phyloP scores from a whole-genome alignment of 345 rosid genomes.

The Turnera subulata region DNA sequence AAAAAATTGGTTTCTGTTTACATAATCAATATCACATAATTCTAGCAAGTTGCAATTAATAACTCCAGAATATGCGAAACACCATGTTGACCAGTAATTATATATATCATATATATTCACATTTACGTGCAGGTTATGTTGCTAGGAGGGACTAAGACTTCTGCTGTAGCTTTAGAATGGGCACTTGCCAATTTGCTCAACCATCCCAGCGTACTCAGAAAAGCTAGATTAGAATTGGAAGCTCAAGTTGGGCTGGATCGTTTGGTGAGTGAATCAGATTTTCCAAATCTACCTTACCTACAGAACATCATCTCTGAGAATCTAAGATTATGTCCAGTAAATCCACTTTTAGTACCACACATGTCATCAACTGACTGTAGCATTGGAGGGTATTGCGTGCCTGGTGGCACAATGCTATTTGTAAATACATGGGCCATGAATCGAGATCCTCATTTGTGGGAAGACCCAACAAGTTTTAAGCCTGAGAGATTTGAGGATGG shows the following conservation, averaged over 20 bases:
- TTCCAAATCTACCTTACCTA: not conserved
- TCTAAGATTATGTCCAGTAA: not conserved
- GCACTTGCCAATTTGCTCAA: not conserved
- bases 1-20: no score
- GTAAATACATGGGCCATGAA: not conserved
- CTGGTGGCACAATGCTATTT: not conserved
- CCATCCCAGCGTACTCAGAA: not conserved
- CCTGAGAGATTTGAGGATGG: conserved; percentile 5
- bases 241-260: not conserved
- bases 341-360: not conserved
- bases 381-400: not conserved
- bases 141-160: not conserved
- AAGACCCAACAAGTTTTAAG: not conserved
- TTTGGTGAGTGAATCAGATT: not conserved
- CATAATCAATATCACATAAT: no score
- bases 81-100: no score
- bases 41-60: no score
- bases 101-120: no score
- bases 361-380: not conserved
- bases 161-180: not conserved
- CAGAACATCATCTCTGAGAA: not conserved
- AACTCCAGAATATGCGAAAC: no score
- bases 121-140: not conserved
- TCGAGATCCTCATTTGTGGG: not conserved
- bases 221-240: not conserved